These are phyloP conservation scores for Skeletonema tropicum DNA, from an alignment of 108 stramenopile genomes.

Conservation along the genomic window DNA sequence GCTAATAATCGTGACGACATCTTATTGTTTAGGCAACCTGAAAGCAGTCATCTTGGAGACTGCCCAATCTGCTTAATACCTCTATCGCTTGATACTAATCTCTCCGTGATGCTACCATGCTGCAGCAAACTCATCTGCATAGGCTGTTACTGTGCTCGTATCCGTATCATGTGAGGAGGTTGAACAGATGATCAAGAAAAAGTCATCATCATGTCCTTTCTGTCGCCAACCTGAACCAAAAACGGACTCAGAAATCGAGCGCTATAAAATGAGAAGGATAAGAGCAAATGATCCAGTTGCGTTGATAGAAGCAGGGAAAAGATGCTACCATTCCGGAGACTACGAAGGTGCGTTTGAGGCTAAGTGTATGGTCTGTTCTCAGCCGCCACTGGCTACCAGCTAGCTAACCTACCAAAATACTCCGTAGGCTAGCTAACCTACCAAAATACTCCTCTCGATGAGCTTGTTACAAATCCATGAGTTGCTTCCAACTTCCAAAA, in stretches of 20 bases:
- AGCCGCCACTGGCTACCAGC: no score
- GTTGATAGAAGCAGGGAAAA: background rate
- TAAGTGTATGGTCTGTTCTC: no score
- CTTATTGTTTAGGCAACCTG: background rate
- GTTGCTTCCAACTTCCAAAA: no score
- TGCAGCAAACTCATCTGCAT: background rate
- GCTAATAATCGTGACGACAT: background rate
- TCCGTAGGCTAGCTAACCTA: no score
- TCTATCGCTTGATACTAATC: background rate
- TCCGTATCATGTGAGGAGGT: background rate
- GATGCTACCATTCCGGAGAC: background rate
- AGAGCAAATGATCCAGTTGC: constrained; percentile 1
- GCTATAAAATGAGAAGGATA: background rate
- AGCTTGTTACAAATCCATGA: no score
- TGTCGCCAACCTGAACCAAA: constrained; percentile 1
- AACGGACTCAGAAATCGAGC: background rate
- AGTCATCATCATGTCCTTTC: background rate
- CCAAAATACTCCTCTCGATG: no score
- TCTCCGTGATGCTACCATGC: background rate
- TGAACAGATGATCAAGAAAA: background rate
- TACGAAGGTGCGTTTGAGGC: background rate
- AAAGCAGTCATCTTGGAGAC: constrained; percentile 1
- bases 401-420: no score
- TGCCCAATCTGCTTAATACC: background rate
- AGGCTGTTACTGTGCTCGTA: background rate